Conservation (phyloP, 495 filamentous ascomycete genomes). For the Penicillium odoratum region DNA sequence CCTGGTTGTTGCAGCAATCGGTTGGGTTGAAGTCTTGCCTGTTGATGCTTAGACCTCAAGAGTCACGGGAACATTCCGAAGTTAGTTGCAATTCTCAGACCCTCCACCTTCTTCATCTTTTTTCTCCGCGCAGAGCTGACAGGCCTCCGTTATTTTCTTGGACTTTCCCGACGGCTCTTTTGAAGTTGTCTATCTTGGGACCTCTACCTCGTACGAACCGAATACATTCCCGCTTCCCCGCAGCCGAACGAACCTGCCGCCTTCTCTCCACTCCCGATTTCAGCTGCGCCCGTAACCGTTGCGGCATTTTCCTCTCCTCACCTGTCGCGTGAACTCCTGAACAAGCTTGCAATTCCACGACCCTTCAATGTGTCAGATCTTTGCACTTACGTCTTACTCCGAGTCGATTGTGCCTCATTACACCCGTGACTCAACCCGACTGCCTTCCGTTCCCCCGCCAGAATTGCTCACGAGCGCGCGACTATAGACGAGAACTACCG, state of each 20-base stretch:
- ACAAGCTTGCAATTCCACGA: slow-evolving; percentile 1
- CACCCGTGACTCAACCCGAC: slow-evolving; percentile 24
- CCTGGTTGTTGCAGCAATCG: slow-evolving; percentile 17
- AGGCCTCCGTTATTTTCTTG: neutral
- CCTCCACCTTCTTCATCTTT: slow-evolving; percentile 2
- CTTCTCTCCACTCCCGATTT: slow-evolving; percentile 24
- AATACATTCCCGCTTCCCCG: slow-evolving; percentile 26
- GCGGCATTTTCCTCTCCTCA: slow-evolving; percentile 26
- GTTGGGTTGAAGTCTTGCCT: slow-evolving; percentile 22
- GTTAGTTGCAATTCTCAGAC: slow-evolving; percentile 12
- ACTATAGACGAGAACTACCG: slow-evolving; percentile 13
- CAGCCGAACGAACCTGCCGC: slow-evolving; percentile 21
- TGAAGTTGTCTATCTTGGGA: neutral
- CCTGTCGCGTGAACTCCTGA: slow-evolving; percentile 16
- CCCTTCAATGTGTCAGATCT: slow-evolving; percentile 32
- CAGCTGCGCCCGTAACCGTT: slow-evolving; percentile 27
- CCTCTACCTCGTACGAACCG: slow-evolving; percentile 6
- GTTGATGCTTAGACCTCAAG: slow-evolving; percentile 18
- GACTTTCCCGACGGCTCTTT: neutral
- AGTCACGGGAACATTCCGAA: slow-evolving; percentile 36
- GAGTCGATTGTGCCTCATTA: slow-evolving; percentile 31
- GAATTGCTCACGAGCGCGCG: slow-evolving; percentile 27
- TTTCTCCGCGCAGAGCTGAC: slow-evolving; percentile 5
- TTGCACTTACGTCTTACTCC: slow-evolving; percentile 13
- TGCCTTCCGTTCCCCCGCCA: slow-evolving; percentile 22